Evolutionary conservation across 106 monocot species (phyloP).

Genomic region (Dendrobium huoshanense): DNA sequence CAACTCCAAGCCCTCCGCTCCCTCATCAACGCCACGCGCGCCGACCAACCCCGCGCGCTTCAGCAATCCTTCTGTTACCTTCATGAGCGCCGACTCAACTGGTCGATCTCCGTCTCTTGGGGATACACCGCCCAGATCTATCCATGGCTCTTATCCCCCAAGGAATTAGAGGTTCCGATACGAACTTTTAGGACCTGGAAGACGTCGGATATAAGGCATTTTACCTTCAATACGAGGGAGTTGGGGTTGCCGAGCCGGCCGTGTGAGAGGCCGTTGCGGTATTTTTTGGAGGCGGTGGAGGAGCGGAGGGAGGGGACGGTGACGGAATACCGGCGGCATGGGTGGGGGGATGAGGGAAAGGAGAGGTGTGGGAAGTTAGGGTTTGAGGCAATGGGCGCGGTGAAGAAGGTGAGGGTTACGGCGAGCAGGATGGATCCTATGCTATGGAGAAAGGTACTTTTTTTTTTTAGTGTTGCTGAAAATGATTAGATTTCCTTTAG

Average conservation of each 20-base stretch:
- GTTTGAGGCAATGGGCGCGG: conserved; percentile 22
- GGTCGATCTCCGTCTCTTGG: conserved; percentile 87
- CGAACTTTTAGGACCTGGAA: conserved; percentile 72
- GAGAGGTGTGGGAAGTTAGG: conserved; percentile 6
- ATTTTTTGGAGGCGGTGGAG: conserved; percentile 29
- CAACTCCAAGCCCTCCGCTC: conserved; percentile 40
- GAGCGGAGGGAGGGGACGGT: conserved; percentile 16
- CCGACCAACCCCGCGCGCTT: conserved; percentile 48
- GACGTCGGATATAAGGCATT: conserved; percentile 39
- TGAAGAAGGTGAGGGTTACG: conserved; percentile 36
- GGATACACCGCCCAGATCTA: conserved; percentile 76
- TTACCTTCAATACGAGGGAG: conserved; percentile 69
- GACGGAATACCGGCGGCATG: conserved; percentile 24
- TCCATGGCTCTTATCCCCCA: conserved; percentile 30
- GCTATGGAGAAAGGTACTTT: conserved; percentile 35
- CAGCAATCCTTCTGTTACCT: conserved; percentile 81
- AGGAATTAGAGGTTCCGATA: conserved; percentile 35
- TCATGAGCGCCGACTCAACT: conserved; percentile 11
- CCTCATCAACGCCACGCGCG: conserved; percentile 30
- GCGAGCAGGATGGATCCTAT: conserved; percentile 45
- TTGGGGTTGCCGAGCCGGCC: conserved; percentile 1
- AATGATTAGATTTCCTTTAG: too few relatives aligned
- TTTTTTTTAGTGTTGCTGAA: too few relatives aligned
- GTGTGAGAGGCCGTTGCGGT: conserved; percentile 44
- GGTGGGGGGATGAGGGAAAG: not conserved